phyloP scores from a whole-genome alignment of 495 filamentous ascomycete species.

The Penicillium odoratum region DNA sequence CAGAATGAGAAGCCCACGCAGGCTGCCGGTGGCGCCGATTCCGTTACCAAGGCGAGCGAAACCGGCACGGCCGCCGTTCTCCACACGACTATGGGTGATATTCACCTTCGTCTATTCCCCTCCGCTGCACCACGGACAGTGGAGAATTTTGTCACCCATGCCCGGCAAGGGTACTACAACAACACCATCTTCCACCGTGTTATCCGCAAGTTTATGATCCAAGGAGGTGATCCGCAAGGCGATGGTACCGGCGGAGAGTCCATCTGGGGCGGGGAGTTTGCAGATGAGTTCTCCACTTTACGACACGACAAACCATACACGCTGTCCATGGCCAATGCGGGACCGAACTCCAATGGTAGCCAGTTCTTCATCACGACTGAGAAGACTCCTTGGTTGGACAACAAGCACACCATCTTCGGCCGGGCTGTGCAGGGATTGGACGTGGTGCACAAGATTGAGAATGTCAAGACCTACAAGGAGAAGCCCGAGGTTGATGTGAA shows the following conservation, averaged over 20 bases:
- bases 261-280: constrained; percentile 96
- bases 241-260: constrained; percentile 95
- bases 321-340: constrained; percentile 95
- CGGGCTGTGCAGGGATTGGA: constrained; percentile 86
- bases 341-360: constrained; percentile 73
- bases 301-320: constrained; percentile 97
- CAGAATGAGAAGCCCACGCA: constrained; percentile 88
- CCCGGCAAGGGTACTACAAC: constrained; percentile 90
- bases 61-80: constrained; percentile 78
- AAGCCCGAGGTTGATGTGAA: constrained; percentile 97
- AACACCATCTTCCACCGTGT: constrained; percentile 96
- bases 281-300: constrained; percentile 88
- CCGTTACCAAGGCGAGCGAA: constrained; percentile 61
- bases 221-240: constrained; percentile 85
- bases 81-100: constrained; percentile 93
- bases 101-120: constrained; percentile 90
- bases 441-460: constrained; percentile 97
- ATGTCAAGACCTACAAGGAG: constrained; percentile 87
- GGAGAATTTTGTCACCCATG: constrained; percentile 97
- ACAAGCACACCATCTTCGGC: constrained; percentile 95
- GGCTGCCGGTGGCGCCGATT: constrained; percentile 34
- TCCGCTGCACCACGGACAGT: constrained; percentile 91
- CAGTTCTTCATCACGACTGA: constrained; percentile 99
- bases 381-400: constrained; percentile 93
- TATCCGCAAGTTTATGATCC: constrained; percentile 98